Conservation (phyloP, 306 rosid genomes). For the Rosa multiflora region DNA sequence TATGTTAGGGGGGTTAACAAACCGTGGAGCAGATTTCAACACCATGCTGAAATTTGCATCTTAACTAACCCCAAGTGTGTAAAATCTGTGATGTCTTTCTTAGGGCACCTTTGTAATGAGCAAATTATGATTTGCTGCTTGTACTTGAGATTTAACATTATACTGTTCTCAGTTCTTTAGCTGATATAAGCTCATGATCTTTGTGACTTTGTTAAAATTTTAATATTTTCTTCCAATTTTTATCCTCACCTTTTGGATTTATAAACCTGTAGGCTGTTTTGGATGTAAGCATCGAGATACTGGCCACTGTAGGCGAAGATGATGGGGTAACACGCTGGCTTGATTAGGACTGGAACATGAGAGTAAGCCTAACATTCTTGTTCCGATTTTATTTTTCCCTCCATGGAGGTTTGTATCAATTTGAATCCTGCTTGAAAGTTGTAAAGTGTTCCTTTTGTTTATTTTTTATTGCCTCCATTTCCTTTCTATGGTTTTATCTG, state of each 20-base stretch:
- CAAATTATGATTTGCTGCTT: background rate
- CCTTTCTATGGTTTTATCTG: background rate
- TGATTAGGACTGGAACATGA: slow-evolving; percentile 43
- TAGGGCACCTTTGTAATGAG: background rate
- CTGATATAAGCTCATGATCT: background rate
- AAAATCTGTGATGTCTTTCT: background rate
- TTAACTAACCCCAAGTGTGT: background rate
- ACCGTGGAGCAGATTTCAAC: background rate
- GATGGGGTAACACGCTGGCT: slow-evolving; percentile 96
- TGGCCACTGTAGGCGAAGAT: slow-evolving; percentile 78
- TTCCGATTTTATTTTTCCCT: background rate
- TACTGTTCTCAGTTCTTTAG: background rate
- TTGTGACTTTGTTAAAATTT: background rate
- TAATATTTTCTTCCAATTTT: background rate
- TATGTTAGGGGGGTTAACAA: background rate
- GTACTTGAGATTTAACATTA: background rate
- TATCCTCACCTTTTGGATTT: background rate
- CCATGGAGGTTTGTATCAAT: slow-evolving; percentile 40
- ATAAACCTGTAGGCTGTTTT: slow-evolving; percentile 69
- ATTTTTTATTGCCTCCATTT: background rate
- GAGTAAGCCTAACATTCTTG: slow-evolving; percentile 12
- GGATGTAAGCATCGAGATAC: slow-evolving; percentile 77
- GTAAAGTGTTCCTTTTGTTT: slow-evolving; percentile 34
- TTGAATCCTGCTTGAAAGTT: slow-evolving; percentile 35
- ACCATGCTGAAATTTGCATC: background rate